Evolutionary conservation across 352 stramenopile genomes (phyloP).

Genomic region (Phytophthora kernoviae): DNA sequence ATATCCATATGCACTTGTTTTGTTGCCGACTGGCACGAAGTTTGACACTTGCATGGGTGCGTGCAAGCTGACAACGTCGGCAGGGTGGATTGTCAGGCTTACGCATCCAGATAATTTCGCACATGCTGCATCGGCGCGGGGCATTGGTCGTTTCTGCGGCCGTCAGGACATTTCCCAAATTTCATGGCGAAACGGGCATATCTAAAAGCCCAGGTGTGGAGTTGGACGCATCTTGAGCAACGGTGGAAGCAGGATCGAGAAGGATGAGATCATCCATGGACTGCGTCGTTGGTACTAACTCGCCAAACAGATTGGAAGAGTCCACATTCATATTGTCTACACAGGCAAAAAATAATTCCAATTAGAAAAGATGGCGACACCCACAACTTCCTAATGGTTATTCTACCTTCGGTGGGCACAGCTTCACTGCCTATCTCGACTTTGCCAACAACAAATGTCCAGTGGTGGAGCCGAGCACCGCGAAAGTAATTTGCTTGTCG

Average conservation of each 20-base stretch:
- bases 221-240: background rate
- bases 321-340: background rate
- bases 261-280: background rate
- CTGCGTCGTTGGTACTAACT: background rate
- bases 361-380: background rate
- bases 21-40: background rate
- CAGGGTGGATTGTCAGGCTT: slow-evolving; percentile 24
- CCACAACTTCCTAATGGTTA: background rate
- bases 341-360: background rate
- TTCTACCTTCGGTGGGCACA: background rate
- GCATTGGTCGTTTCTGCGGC: background rate
- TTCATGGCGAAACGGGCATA: background rate
- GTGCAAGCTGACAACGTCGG: slow-evolving; percentile 15
- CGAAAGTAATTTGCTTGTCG: slow-evolving; percentile 49
- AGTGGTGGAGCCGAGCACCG: slow-evolving; percentile 57
- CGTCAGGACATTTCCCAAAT: background rate
- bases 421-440: slow-evolving; percentile 56
- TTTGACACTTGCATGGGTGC: background rate
- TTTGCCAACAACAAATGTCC: slow-evolving; percentile 51
- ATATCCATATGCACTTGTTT: no score
- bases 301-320: background rate
- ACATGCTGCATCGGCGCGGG: slow-evolving; percentile 16
- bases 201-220: background rate
- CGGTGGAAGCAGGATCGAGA: background rate
- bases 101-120: slow-evolving; percentile 31